A percentile compares a stretch with the other conserved stretches of the same genome.
Evolutionary conservation across 2,329 filamentous ascomycete genomes (phyloP).

Genomic region (Conoideocrella luteorostrata): DNA sequence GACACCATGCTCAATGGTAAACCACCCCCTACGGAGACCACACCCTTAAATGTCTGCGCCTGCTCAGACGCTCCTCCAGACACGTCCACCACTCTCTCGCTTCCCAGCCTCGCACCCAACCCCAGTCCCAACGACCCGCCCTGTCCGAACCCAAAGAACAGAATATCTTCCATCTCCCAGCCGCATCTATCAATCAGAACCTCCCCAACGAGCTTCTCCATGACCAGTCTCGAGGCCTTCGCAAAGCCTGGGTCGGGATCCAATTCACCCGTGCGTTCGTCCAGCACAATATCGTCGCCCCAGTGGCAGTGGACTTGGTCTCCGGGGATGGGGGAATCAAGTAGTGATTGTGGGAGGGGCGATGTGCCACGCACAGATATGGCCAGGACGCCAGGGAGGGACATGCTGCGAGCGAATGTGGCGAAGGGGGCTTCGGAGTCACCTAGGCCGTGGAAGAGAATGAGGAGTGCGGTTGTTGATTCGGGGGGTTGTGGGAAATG

Average conservation of each 20-base stretch:
- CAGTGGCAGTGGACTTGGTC: slow-evolving; percentile 55
- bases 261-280: slow-evolving; percentile 42
- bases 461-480: slow-evolving; percentile 64
- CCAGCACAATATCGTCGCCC: slow-evolving; percentile 59
- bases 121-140: slow-evolving; percentile 58
- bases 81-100: slow-evolving; percentile 30
- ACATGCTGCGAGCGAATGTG: slow-evolving; percentile 59
- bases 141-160: slow-evolving; percentile 63
- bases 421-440: slow-evolving; percentile 66
- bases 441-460: slow-evolving; percentile 80
- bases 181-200: slow-evolving; percentile 50
- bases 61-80: slow-evolving; percentile 12
- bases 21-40: slow-evolving; percentile 56
- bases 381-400: slow-evolving; percentile 69
- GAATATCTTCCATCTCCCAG: slow-evolving; percentile 52
- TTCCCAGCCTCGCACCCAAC: slow-evolving; percentile 36
- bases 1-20: slow-evolving; percentile 47
- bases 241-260: slow-evolving; percentile 58
- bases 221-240: slow-evolving; percentile 39
- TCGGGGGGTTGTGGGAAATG: slow-evolving; percentile 49
- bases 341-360: slow-evolving; percentile 61
- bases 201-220: slow-evolving; percentile 43
- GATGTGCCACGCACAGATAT: slow-evolving; percentile 67
- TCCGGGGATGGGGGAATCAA: slow-evolving; percentile 23
- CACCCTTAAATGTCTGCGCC: slow-evolving; percentile 41